phyloP scores from a whole-genome alignment of 805 yeast genomes.

The Komagataella ulmi region DNA sequence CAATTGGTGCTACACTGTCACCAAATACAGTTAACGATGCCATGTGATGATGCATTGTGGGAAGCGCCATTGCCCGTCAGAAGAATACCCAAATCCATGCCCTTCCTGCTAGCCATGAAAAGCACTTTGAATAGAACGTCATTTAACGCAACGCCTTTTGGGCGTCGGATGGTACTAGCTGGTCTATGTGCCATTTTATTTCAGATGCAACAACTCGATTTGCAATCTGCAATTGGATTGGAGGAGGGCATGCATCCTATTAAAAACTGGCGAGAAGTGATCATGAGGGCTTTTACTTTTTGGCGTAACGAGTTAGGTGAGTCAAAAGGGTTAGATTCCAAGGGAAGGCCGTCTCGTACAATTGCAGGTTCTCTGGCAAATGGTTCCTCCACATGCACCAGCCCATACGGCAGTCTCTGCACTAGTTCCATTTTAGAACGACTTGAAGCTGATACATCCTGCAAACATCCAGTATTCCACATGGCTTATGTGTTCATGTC shows the following conservation, averaged over 20 bases:
- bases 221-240: slow-evolving; percentile 40
- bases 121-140: slow-evolving; percentile 38
- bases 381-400: background rate
- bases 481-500: slow-evolving; percentile 61
- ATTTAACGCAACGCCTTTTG: slow-evolving; percentile 39
- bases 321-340: background rate
- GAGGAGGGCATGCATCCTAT: slow-evolving; percentile 16
- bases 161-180: slow-evolving; percentile 51
- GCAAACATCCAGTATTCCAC: slow-evolving; percentile 58
- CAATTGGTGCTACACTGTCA: slow-evolving; percentile 42
- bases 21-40: slow-evolving; percentile 47
- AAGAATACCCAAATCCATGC: slow-evolving; percentile 9
- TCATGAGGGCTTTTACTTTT: slow-evolving; percentile 57
- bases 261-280: slow-evolving; percentile 55
- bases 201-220: slow-evolving; percentile 61
- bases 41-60: slow-evolving; percentile 54
- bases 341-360: slow-evolving; percentile 17
- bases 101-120: slow-evolving; percentile 46
- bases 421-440: slow-evolving; percentile 2
- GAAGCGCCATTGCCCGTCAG: slow-evolving; percentile 10
- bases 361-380: slow-evolving; percentile 17
- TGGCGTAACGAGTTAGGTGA: slow-evolving; percentile 38
- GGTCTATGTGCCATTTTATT: slow-evolving; percentile 56
- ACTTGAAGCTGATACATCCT: slow-evolving; percentile 27
- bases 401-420: background rate